These are phyloP conservation scores for Claviceps sp. DNA, from an alignment of 2,329 filamentous ascomycete genomes.

Conservation along the genomic window DNA sequence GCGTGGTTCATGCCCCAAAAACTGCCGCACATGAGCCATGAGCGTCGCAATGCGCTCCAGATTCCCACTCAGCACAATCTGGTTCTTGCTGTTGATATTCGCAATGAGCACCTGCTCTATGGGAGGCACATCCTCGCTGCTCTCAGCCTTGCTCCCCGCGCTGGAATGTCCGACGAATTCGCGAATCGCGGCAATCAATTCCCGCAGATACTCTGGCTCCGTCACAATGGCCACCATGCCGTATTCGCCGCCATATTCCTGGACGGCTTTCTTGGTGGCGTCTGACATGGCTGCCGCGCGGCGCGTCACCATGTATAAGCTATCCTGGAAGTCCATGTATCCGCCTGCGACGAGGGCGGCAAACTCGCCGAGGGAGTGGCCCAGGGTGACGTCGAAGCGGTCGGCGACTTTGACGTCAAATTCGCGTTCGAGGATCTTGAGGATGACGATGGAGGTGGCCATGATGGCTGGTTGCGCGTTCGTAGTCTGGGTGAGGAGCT, in stretches of 20 bases:
- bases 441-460: constrained; percentile 81
- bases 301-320: constrained; percentile 60
- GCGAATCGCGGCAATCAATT: constrained; percentile 59
- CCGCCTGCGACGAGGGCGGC: constrained; percentile 77
- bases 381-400: constrained; percentile 68
- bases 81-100: constrained; percentile 91
- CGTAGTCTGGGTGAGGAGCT: constrained; percentile 62
- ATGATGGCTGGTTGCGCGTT: constrained; percentile 94
- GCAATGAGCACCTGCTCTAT: constrained; percentile 83
- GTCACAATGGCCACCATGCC: constrained; percentile 92
- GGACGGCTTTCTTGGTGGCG: constrained; percentile 53
- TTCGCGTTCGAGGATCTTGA: constrained; percentile 73
- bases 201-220: constrained; percentile 60
- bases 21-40: constrained; percentile 73
- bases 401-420: constrained; percentile 62
- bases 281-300: constrained; percentile 74
- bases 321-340: constrained; percentile 65
- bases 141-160: constrained; percentile 54
- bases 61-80: constrained; percentile 85
- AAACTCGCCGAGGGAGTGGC: constrained; percentile 88
- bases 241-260: constrained; percentile 63
- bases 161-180: constrained; percentile 62
- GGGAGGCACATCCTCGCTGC: constrained; percentile 52
- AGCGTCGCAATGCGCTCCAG: constrained; percentile 71
- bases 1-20: constrained; percentile 80